These are phyloP conservation scores for Chytriomyces sp. DNA, from an alignment of 192 early-diverging fungal genomes.

Conservation along the genomic window DNA sequence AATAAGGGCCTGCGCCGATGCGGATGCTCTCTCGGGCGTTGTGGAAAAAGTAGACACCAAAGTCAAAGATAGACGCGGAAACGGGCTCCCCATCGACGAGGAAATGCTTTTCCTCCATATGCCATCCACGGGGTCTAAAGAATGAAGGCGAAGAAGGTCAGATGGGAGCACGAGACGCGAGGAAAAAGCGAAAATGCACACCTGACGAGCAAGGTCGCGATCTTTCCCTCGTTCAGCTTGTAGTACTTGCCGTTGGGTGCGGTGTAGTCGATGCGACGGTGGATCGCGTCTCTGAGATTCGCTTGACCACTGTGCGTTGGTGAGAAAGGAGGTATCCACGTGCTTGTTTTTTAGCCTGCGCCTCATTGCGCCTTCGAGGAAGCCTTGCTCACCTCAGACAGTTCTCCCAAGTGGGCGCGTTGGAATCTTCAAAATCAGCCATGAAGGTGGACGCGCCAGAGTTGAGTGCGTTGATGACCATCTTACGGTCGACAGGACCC, in stretches of 20 bases:
- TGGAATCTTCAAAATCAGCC: slow-evolving; percentile 99
- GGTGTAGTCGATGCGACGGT: slow-evolving; percentile 82
- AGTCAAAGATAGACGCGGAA: slow-evolving; percentile 98
- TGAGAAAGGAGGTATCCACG: slow-evolving; percentile 2
- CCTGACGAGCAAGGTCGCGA: slow-evolving; percentile 90
- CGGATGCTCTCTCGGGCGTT: slow-evolving; percentile 84
- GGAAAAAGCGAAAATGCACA: slow-evolving; percentile 31
- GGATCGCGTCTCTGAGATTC: slow-evolving; percentile 93
- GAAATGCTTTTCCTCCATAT: slow-evolving; percentile 96
- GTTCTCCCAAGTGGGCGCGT: slow-evolving; percentile 97
- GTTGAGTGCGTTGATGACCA: slow-evolving; percentile 99
- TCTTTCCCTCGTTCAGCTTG: slow-evolving; percentile 84
- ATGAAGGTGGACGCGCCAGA: slow-evolving; percentile 92
- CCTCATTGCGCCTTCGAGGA: neutral
- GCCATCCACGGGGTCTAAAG: slow-evolving; percentile 95
- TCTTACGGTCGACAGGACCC: slow-evolving; percentile 96
- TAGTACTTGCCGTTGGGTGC: slow-evolving; percentile 94
- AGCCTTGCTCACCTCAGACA: slow-evolving; percentile 10
- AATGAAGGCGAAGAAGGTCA: too few species aligned
- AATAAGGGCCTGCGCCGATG: slow-evolving; percentile 94
- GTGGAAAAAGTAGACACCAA: slow-evolving; percentile 99
- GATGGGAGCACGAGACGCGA: too few species aligned
- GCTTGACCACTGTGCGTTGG: slow-evolving; percentile 85
- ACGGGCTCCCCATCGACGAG: slow-evolving; percentile 87
- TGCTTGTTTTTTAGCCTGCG: neutral